A percentile compares a stretch with the other conserved stretches of the same genome.
phyloP scores from a whole-genome alignment of 768 basidiomycete species.

The Boletus subcaerulescens region DNA sequence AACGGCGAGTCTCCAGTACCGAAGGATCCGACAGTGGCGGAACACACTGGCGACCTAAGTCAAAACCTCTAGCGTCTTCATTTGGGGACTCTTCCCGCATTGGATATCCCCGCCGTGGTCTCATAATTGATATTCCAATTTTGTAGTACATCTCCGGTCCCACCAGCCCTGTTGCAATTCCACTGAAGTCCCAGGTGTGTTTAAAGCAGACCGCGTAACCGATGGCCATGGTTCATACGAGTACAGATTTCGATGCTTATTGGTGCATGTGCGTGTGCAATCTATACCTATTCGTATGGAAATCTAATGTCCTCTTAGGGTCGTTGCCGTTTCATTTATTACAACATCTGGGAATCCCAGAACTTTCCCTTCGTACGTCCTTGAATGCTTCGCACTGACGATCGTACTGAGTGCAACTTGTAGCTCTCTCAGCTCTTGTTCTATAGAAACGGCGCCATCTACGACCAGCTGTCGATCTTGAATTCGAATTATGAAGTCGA shows the following conservation, averaged over 20 bases:
- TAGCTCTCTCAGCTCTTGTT: constrained; percentile 48
- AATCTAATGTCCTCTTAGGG: constrained; percentile 15
- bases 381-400: not conserved
- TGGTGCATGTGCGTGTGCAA: constrained; percentile 47
- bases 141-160: constrained; percentile 23
- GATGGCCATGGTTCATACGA: not conserved
- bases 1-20: too few species aligned
- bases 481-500: constrained; percentile 52
- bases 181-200: constrained; percentile 47
- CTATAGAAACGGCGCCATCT: constrained; percentile 49
- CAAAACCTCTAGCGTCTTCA: constrained; percentile 31
- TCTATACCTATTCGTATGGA: not conserved
- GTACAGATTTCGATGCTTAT: constrained; percentile 42
- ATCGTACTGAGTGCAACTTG: constrained; percentile 7
- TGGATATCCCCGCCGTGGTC: constrained; percentile 42
- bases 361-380: constrained; percentile 53
- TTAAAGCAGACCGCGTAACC: not conserved
- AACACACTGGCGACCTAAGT: not conserved
- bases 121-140: not conserved
- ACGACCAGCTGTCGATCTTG: constrained; percentile 52
- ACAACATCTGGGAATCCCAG: constrained; percentile 55
- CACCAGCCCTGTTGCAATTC: constrained; percentile 50
- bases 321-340: constrained; percentile 37
- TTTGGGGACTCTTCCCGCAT: constrained; percentile 27
- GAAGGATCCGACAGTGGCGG: too few species aligned